Base-by-base conservation (phyloP, 805 yeast species). In the Candida golubevii region DNA sequence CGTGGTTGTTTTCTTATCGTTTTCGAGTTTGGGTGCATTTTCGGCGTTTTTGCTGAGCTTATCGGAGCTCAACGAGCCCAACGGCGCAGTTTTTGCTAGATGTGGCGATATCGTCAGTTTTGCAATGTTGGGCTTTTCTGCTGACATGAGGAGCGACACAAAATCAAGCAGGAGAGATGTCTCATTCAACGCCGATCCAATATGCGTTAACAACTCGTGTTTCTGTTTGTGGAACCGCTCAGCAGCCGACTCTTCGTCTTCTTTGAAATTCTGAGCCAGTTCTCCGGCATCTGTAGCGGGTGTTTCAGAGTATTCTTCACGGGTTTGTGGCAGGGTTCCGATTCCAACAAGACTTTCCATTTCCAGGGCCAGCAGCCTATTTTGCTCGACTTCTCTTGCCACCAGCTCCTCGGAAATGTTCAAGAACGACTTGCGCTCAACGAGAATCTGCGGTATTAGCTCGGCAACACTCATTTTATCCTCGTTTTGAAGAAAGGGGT, bases 21-120 rank as follows among this genome's bases (percentile, higher is more conserved):
- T 31, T 1, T 41, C 56, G 36, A 26, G 8, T 26, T 40, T 47
- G 12, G 40, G 53, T 12, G 12, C 15, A 3, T 50, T 48, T 14
- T 54, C 59, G 2, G 53, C 56, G n/a, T 54, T 51, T 1, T 37
- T 41, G 1, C 61, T 47, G 1, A 77, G 58, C 39, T 67, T 56
- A 47, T 75, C 79, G 14, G 78, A 67, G 41, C 78, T 80, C 45
- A 90, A 67, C 0, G 96, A 82, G 0, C 91, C 95, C 9, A 84
- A 67, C 2, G 93, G 87, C 0, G 83, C 85, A 44, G 77, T 79
- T 54, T 85, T 83, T 53, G 81, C 78, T 49, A 89, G 67, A 60
- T 80, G 89, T 0, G 95, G 88, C 1, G 96, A 88, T 80, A 91
- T 87, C 1, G 97, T 88, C 2, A 89, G 74, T 30, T 85, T 77